Conservation (phyloP, 179 eudicot genomes). For the Patellifolia procumbens region DNA sequence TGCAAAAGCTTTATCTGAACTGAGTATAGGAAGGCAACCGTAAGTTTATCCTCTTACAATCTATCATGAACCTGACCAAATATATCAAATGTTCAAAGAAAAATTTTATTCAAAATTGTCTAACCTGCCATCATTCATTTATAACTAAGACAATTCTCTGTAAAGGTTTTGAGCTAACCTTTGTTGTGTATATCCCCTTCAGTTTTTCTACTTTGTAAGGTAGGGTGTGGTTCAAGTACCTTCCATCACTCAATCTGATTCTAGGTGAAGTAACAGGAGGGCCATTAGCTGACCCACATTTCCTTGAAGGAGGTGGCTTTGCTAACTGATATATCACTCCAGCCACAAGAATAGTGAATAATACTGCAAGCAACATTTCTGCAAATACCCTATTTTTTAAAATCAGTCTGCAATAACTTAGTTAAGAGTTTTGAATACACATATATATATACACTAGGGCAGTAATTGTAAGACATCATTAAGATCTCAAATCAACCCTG, state of each 20-base stretch:
- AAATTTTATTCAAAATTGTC: not conserved
- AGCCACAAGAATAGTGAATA: constrained; percentile 23
- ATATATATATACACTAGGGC: too few species aligned
- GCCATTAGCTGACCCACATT: constrained; percentile 45
- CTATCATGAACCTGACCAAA: not conserved
- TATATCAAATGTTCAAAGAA: not conserved
- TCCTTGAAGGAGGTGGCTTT: constrained; percentile 59
- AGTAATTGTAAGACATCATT: too few species aligned
- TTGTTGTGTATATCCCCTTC: not conserved
- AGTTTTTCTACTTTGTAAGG: not conserved
- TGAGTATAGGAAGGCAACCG: constrained; percentile 87
- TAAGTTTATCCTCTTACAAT: constrained; percentile 44
- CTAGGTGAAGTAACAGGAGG: constrained; percentile 57
- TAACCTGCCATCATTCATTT: not conserved
- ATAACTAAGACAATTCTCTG: not conserved
- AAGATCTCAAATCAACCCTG: not conserved
- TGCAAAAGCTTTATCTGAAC: constrained; percentile 70
- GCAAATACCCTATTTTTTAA: constrained; percentile 2
- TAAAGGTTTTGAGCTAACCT: not conserved
- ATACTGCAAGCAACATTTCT: constrained; percentile 31
- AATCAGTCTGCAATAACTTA: not conserved
- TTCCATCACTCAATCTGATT: constrained; percentile 60
- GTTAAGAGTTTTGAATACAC: too few species aligned
- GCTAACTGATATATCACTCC: constrained; percentile 37
- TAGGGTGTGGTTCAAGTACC: too few species aligned